These are phyloP conservation scores for Monosporascus sp. DNA, from an alignment of 2,329 filamentous ascomycete species.

Conservation along the genomic window DNA sequence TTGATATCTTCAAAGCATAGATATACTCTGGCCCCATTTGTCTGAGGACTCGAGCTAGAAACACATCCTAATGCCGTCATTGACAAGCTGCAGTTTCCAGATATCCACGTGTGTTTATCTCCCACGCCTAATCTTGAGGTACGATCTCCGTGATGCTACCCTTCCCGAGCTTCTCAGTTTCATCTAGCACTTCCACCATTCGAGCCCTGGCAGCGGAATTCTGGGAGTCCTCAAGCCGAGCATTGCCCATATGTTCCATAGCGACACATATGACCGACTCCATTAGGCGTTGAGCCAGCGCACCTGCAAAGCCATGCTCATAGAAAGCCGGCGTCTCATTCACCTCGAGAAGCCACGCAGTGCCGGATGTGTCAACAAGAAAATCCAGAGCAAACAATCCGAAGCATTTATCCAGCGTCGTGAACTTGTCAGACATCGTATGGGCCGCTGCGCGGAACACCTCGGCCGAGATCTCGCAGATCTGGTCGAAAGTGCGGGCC, in stretches of 20 bases:
- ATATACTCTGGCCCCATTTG: too few species aligned
- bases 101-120: too few species aligned
- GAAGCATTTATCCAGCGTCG: constrained; percentile 30
- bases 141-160: constrained; percentile 24
- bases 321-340: constrained; percentile 35
- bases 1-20: too few species aligned
- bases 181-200: constrained; percentile 22
- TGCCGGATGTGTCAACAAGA: constrained; percentile 26
- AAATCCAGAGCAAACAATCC: constrained; percentile 33
- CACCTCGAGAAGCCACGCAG: constrained; percentile 30
- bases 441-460: constrained; percentile 29
- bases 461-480: constrained; percentile 28
- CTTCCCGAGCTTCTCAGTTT: constrained; percentile 21
- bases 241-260: constrained; percentile 28
- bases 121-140: constrained; percentile 3
- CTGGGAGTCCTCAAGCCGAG: constrained; percentile 5
- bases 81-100: too few species aligned
- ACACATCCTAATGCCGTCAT: too few species aligned
- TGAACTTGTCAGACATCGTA: constrained; percentile 35
- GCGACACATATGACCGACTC: constrained; percentile 28
- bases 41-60: too few species aligned
- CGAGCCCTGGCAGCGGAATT: constrained; percentile 10
- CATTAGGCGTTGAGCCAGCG: constrained; percentile 29
- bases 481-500: constrained; percentile 25
- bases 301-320: constrained; percentile 26